A percentile compares a stretch with the other conserved stretches of the same genome.
Conservation (phyloP, 768 basidiomycete genomes). For the Hemileccinum impolitum region DNA sequence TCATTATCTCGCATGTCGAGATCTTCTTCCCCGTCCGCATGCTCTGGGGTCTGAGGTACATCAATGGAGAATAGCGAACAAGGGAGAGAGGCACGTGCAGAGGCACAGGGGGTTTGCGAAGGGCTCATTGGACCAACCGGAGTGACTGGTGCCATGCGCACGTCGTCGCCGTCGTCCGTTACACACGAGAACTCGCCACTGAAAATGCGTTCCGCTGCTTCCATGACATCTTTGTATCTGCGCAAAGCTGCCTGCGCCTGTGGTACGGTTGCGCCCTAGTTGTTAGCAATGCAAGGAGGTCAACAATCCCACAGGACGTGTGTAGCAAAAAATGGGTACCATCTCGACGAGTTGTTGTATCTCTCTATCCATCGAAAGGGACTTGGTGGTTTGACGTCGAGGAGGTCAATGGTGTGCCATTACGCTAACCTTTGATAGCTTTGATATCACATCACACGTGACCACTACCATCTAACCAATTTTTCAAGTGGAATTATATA, state of each 20-base stretch:
- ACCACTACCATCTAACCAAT: conserved; percentile 7
- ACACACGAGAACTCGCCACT: conserved; percentile 81
- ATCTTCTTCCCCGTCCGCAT: conserved; percentile 49
- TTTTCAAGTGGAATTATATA: conserved; percentile 1
- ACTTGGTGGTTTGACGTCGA: conserved; percentile 1
- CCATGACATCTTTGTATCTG: conserved; percentile 85
- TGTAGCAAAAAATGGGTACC: conserved; percentile 31
- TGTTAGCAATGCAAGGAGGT: conserved; percentile 1
- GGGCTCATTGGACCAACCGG: conserved; percentile 26
- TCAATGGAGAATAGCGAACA: not conserved
- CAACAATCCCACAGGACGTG: not conserved
- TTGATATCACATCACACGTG: conserved; percentile 22
- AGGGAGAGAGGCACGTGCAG: conserved; percentile 14
- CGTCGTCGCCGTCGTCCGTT: conserved; percentile 48
- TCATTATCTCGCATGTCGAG: conserved; percentile 46
- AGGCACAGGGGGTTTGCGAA: conserved; percentile 23
- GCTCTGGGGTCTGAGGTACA: conserved; percentile 54
- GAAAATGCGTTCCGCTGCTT: conserved; percentile 83
- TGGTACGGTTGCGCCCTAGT: conserved; percentile 74
- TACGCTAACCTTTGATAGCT: conserved; percentile 21
- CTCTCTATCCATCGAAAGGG: conserved; percentile 44
- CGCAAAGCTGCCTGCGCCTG: conserved; percentile 83
- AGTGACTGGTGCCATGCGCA: conserved; percentile 39
- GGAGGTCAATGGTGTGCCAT: conserved; percentile 16
- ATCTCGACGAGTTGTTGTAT: conserved; percentile 63